Evolutionary conservation across 257 asterid species (phyloP), one percentile per base, ranked within the genome.

Genomic region (Penstemon barbatus): DNA sequence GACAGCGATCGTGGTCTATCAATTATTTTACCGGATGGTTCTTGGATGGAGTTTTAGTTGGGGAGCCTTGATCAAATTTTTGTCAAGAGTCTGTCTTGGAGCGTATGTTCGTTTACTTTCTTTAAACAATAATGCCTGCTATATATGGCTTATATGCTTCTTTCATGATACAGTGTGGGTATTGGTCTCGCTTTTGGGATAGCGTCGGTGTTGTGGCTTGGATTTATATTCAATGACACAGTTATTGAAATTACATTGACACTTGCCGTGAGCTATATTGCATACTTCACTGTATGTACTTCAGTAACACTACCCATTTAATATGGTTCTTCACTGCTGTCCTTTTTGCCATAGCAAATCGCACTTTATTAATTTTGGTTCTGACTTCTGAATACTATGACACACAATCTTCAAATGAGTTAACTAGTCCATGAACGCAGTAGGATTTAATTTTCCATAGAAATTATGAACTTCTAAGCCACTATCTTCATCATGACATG

Each of bases 221-320:
- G 99, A 71, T 93, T 79, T 80, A 89, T 93, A 84, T 93, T 93
- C 92, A 93, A 93, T 74, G 99, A 93, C 79, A 93, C 99, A 4
- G 94, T 90, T 77, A 90, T 90, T 70, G 97, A 93, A 83, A 89
- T 93, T 70, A 80, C 91, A 1, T 74, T 93, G 78, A 93, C 99
- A 61, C 79, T 90, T 69, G 96, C 99, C 44, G 97, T 89, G 86
- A 93, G 99, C 96, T 93, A 93, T 78, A 72, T 89, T 58, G 95
- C 99, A 56, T 93, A 72, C 86, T 93, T 88, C 84, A 87, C 96
- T 15, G 99, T 93, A 85, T 55, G 96, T 58, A 74, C 64, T 72
- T 63, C 62, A 49, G 65, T 57, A 65, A 80, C 70, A 61, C 78
- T 73, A 38, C 43, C 36, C 51, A 45, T 73, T 63, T 65, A 37